phyloP scores from a whole-genome alignment of 352 stramenopile species.

The Pythium brassicae region DNA sequence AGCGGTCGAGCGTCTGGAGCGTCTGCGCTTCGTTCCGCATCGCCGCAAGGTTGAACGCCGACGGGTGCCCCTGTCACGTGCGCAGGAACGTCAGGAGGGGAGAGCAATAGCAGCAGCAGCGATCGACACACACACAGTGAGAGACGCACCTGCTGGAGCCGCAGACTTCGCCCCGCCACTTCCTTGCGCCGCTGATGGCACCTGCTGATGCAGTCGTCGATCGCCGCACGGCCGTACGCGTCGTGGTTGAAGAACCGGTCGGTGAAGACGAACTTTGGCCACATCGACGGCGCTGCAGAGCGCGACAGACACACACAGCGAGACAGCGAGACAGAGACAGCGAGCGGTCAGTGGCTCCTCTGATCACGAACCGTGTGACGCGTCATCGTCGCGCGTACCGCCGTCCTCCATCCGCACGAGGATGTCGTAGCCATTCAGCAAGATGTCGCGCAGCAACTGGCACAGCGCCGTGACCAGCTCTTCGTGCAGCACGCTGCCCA shows the following conservation, averaged over 20 bases:
- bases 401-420: slow-evolving; percentile 81
- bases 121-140: background rate
- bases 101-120: background rate
- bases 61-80: slow-evolving; percentile 20
- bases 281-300: slow-evolving; percentile 50
- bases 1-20: slow-evolving; percentile 74
- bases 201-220: slow-evolving; percentile 45
- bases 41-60: slow-evolving; percentile 23
- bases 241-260: slow-evolving; percentile 68
- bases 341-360: too few relatives aligned
- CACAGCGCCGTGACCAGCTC: slow-evolving; percentile 65
- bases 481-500: slow-evolving; percentile 51
- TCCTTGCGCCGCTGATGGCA: slow-evolving; percentile 51
- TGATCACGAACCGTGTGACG: too few relatives aligned
- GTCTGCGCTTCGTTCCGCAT: slow-evolving; percentile 76
- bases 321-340: background rate
- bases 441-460: slow-evolving; percentile 66
- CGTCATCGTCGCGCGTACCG: too few relatives aligned
- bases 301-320: background rate
- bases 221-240: slow-evolving; percentile 36
- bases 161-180: slow-evolving; percentile 59
- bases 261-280: slow-evolving; percentile 67
- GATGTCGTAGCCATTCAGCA: slow-evolving; percentile 65
- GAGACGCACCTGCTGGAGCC: slow-evolving; percentile 51
- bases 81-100: background rate